phyloP scores from a whole-genome alignment of 352 stramenopile species.

The Pythium sukuiense region DNA sequence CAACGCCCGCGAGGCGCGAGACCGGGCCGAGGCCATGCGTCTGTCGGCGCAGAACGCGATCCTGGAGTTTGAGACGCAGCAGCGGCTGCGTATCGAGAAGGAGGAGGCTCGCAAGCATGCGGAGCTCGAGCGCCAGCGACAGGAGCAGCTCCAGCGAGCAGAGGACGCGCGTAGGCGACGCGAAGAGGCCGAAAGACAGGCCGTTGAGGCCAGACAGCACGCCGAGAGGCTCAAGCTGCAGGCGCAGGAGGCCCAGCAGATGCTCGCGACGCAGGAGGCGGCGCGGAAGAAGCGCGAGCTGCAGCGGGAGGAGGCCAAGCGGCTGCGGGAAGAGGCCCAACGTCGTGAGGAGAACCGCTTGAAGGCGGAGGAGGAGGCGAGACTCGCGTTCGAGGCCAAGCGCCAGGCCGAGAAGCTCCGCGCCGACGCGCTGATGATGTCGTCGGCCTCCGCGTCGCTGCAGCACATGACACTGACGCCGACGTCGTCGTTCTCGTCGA shows the following conservation, averaged over 20 bases:
- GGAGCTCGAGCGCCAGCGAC: slow-evolving; percentile 58
- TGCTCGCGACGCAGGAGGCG: slow-evolving; percentile 61
- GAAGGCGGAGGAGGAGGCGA: slow-evolving; percentile 59
- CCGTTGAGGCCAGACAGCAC: slow-evolving; percentile 48
- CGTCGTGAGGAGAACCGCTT: slow-evolving; percentile 61
- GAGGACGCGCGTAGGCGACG: slow-evolving; percentile 50
- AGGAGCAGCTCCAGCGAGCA: slow-evolving; percentile 58
- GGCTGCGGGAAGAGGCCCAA: slow-evolving; percentile 58
- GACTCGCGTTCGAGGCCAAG: slow-evolving; percentile 61
- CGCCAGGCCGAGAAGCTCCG: slow-evolving; percentile 62
- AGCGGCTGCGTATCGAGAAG: slow-evolving; percentile 53
- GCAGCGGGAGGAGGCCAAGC: slow-evolving; percentile 48
- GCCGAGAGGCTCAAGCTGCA: slow-evolving; percentile 59
- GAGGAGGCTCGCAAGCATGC: slow-evolving; percentile 61
- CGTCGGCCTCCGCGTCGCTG: slow-evolving; percentile 23
- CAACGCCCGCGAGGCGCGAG: slow-evolving; percentile 53
- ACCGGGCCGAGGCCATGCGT: slow-evolving; percentile 62
- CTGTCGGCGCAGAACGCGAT: slow-evolving; percentile 61
- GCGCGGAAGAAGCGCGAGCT: slow-evolving; percentile 41
- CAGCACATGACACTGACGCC: slow-evolving; percentile 25
- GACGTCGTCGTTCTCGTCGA: slow-evolving; percentile 30
- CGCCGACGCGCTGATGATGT: slow-evolving; percentile 50
- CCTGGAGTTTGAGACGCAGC: slow-evolving; percentile 63
- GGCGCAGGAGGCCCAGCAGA: slow-evolving; percentile 51
- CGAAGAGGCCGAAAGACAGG: slow-evolving; percentile 58